Evolutionary conservation across 2,329 filamentous ascomycete species (phyloP), one percentile per base, ranked within the genome.

Genomic region (Parascedosporium putredinis): DNA sequence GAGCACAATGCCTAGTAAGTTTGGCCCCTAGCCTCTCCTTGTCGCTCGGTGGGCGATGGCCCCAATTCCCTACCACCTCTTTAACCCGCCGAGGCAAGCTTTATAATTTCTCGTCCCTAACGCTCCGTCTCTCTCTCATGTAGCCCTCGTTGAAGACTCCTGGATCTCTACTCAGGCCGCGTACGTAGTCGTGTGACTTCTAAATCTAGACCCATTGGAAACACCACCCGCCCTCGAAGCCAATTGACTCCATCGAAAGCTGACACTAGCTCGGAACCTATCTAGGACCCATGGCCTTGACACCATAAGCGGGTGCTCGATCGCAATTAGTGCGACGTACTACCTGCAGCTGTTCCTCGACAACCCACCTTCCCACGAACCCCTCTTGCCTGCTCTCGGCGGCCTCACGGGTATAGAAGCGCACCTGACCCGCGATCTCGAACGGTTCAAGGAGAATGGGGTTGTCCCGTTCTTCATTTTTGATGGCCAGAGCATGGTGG

Each of bases 391-490:
- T 50, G 93, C 93, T 20, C 79, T 97, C 45, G 93, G 91, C 46
- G 93, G 93, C 51, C 77, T 91, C 53, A 93, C 91, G 53, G 86
- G 86, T 49, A 76, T 97, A 61, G 79, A 79, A 65, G 73, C 71
- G 55, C 84, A 85, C 59, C 84, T 98, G 55, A 80, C 87, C 62
- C 75, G 78, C 47, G 87, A 95, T 58, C 72, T 98, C 25, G 76
- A 85, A 53, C 72, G 73, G 52, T 88, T 93, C 74, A 78, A 80
- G 53, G 75, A 76, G 43, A 71, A 83, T 58, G 78, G 79, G 18
- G 83, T 95, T 48, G 79, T 73, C n/a, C 87, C 87, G 2, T 71
- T 94, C 55, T 97, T 98, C 64, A 76, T 98, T 47, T 98, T 98
- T 67, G 87, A 91, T 64, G 93, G 93, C 31, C 79, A 95, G 59